Evolutionary conservation across 257 asterid species (phyloP), one percentile per base, ranked within the genome.

Genomic region (Nicotiana knightiana): DNA sequence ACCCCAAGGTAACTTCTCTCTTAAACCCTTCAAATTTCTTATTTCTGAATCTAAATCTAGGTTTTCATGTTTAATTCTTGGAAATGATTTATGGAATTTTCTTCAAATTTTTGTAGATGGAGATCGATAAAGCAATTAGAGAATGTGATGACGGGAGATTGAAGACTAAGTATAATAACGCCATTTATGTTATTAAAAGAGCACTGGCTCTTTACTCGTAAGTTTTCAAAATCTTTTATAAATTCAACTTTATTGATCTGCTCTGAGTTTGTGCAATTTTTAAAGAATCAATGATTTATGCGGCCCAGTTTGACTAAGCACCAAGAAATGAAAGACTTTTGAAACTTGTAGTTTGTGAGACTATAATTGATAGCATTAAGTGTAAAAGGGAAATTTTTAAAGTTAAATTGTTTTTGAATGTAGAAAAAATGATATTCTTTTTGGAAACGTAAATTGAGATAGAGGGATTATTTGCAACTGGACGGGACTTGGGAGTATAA

Each of bases 121-220:
- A 93, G 96, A 91, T 95, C 80, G 92, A 92, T 84, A 87, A 87
- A 82, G 98, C 99, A 65, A 86, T 95, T 39, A 86, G 89, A 81
- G 97, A 83, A 83, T 87, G 94, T 83, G 93, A 92, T 84, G 99
- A 95, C 83, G 82, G 81, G 77, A 88, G 99, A 84, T 85, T 95
- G 91, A 92, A 90, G 91, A 93, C 94, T 1, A 95, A 95, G 93
- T 95, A 92, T 88, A 89, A 86, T 86, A 95, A 92, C 80, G 98
- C 99, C 86, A 88, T 95, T 85, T 87, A 90, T 82, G 97, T 93
- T 54, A 95, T 95, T 85, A 93, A 76, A 87, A 89, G 98, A 86
- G 95, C 97, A 80, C 90, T 95, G 51, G 97, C 97, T 81, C 97
- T 93, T 80, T 93, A 93, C 89, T 77, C 96, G 98, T 95, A 89